Conservation (phyloP, 148 eudicot species). For the Talinum fruticosum region DNA sequence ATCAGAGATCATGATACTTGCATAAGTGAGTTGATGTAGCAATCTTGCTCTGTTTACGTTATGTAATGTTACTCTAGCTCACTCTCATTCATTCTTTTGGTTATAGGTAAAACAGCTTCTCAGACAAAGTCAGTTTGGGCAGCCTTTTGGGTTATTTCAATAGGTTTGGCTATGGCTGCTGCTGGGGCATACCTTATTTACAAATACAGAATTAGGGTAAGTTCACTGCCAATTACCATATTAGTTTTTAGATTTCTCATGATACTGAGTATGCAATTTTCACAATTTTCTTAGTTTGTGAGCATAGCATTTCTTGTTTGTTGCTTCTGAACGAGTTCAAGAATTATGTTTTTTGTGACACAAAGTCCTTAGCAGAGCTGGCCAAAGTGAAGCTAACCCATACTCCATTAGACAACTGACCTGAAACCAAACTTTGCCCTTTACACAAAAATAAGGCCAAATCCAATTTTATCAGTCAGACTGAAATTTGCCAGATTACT, state of each 20-base stretch:
- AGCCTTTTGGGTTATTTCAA: constrained; percentile 65
- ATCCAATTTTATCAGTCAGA: background rate
- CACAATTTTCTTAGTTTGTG: background rate
- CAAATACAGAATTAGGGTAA: constrained; percentile 89
- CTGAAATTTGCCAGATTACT: background rate
- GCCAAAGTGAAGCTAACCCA: background rate
- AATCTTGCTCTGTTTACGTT: background rate
- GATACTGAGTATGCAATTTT: background rate
- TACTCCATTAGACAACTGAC: background rate
- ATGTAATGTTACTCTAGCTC: background rate
- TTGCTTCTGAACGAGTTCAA: background rate
- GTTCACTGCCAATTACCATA: constrained; percentile 18
- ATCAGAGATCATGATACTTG: constrained; percentile 90
- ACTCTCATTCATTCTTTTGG: constrained; percentile 11
- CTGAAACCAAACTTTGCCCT: background rate
- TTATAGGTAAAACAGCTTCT: constrained; percentile 63
- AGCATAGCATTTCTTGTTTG: background rate
- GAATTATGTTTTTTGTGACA: background rate
- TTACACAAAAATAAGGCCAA: background rate
- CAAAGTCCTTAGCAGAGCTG: background rate
- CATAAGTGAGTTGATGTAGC: constrained; percentile 55
- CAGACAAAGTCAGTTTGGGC: constrained; percentile 70
- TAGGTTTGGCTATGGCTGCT: constrained; percentile 71
- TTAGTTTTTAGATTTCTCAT: background rate
- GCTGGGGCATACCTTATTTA: constrained; percentile 77